These are phyloP conservation scores for Sphaerulina vaccinii DNA, from an alignment of 2,329 filamentous ascomycete species.

Conservation along the genomic window DNA sequence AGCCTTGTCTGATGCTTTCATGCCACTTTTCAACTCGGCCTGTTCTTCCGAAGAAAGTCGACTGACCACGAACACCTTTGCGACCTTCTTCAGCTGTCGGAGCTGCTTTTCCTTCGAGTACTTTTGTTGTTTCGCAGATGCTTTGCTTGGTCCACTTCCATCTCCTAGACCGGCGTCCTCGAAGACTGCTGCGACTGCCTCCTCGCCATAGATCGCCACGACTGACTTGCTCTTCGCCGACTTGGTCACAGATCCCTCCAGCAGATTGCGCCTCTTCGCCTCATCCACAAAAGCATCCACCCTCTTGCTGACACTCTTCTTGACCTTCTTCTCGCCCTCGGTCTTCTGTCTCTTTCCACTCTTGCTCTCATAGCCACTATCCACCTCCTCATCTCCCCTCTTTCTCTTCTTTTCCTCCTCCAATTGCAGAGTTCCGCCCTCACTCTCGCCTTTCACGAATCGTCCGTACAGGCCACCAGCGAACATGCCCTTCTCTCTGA, in stretches of 20 bases:
- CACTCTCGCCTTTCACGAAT: slow-evolving; percentile 78
- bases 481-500: slow-evolving; percentile 48
- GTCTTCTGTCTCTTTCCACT: slow-evolving; percentile 20
- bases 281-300: slow-evolving; percentile 12
- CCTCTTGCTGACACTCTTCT: slow-evolving; percentile 4
- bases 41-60: slow-evolving; percentile 17
- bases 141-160: neutral
- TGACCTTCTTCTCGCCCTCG: slow-evolving; percentile 7
- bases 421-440: slow-evolving; percentile 66
- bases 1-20: neutral
- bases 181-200: slow-evolving; percentile 11
- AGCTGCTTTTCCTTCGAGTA: slow-evolving; percentile 19
- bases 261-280: slow-evolving; percentile 9
- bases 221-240: slow-evolving; percentile 7
- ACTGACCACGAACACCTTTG: slow-evolving; percentile 17
- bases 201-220: slow-evolving; percentile 8
- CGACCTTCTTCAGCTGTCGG: slow-evolving; percentile 23
- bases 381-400: slow-evolving; percentile 10
- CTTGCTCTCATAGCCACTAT: slow-evolving; percentile 14
- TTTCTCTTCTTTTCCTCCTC: slow-evolving; percentile 19
- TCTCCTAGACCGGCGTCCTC: slow-evolving; percentile 8
- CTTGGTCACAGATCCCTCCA: slow-evolving; percentile 18
- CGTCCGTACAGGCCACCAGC: slow-evolving; percentile 70
- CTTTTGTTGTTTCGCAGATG: slow-evolving; percentile 14
- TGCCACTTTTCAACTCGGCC: neutral